Conservation (phyloP, 305 asterid species). For the Solanum hybrid region DNA sequence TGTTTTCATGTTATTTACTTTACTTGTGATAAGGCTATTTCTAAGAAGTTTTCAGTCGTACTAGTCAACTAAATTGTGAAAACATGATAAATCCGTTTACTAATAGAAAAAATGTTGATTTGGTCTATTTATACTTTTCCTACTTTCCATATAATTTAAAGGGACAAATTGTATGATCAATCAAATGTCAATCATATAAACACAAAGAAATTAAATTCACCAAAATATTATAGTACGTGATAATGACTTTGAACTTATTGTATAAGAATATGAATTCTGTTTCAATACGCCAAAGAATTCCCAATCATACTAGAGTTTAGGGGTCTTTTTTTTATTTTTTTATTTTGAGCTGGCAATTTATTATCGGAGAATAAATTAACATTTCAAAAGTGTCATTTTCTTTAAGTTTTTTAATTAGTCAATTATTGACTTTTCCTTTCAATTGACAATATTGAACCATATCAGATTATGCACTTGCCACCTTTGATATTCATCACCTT, state of each 20-base stretch:
- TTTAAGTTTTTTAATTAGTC: not conserved
- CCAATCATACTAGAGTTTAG: not conserved
- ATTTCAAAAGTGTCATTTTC: not conserved
- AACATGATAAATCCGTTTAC: not conserved
- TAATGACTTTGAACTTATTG: not conserved
- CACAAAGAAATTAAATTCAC: not conserved
- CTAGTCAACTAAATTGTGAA: not conserved
- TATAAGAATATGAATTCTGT: not conserved
- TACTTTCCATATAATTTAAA: not conserved
- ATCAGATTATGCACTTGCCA: not conserved
- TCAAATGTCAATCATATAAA: not conserved
- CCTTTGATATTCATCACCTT: not conserved
- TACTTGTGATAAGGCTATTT: not conserved
- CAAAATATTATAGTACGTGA: not conserved
- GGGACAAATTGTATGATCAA: not conserved
- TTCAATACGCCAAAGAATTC: not conserved
- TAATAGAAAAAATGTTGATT: not conserved
- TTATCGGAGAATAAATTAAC: not conserved
- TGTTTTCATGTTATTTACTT: not conserved
- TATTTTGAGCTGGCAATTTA: not conserved
- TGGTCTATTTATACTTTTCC: not conserved
- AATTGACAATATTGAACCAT: not conserved
- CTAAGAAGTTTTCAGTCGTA: not conserved
- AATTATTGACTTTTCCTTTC: not conserved
- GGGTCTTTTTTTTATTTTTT: not conserved